These are phyloP conservation scores for Talaromyces atroroseus DNA, from an alignment of 2,329 filamentous ascomycete genomes.

Conservation along the genomic window DNA sequence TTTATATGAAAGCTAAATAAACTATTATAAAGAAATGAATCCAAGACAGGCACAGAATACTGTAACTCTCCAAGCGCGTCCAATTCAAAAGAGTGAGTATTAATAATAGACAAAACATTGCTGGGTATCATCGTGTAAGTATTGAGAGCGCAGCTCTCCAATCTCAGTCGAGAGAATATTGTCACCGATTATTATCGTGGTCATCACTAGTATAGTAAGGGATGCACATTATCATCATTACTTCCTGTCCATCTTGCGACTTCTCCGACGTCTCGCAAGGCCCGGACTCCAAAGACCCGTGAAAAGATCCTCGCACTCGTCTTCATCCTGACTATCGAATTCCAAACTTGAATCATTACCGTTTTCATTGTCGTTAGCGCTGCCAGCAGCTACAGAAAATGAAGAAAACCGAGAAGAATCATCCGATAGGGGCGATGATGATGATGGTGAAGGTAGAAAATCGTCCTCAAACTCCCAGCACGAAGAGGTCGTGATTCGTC, in stretches of 20 bases:
- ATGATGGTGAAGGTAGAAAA: constrained; percentile 10
- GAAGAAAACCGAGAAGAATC: not conserved
- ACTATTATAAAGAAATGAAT: not conserved
- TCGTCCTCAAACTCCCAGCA: constrained; percentile 46
- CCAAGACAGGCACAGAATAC: not conserved
- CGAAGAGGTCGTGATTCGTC: constrained; percentile 45
- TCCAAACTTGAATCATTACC: constrained; percentile 30
- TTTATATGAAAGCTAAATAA: not conserved
- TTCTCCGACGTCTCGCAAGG: constrained; percentile 43
- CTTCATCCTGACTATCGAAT: constrained; percentile 62
- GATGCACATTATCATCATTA: not conserved
- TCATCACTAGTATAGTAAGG: not conserved
- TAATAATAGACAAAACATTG: not conserved
- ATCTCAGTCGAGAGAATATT: not conserved
- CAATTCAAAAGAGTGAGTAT: not conserved
- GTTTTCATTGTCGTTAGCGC: not conserved
- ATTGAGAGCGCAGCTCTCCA: constrained; percentile 1
- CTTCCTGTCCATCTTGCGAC: constrained; percentile 30
- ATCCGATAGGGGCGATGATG: not conserved
- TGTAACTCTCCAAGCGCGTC: not conserved
- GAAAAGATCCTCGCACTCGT: constrained; percentile 62
- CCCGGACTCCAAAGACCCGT: constrained; percentile 56
- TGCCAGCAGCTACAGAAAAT: not conserved
- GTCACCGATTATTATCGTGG: not conserved
- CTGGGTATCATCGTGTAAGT: constrained; percentile 8